These are phyloP conservation scores for Leptodermis oblonga DNA, from an alignment of 257 asterid species.

Conservation along the genomic window DNA sequence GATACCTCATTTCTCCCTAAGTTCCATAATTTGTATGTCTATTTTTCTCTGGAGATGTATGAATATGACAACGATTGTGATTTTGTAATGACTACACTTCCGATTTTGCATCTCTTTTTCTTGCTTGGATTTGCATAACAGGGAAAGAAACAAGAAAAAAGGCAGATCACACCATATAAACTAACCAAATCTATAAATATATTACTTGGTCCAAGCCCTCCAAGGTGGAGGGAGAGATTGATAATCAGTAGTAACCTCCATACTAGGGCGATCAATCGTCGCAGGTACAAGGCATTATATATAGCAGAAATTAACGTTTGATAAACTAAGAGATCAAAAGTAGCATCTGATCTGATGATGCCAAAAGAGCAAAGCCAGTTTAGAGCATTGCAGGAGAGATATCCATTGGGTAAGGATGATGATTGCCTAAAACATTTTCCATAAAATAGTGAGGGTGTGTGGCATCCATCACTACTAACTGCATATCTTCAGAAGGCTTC, in stretches of 20 bases:
- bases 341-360: not conserved
- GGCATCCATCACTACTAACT: slow-evolving; percentile 92
- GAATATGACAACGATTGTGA: not conserved
- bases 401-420: slow-evolving; percentile 73
- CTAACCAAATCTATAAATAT: no score
- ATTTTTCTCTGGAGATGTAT: no score
- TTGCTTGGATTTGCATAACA: not conserved
- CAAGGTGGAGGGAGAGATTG: not conserved
- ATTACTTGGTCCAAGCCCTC: slow-evolving; percentile 6
- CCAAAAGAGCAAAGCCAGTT: slow-evolving; percentile 8
- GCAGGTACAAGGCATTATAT: not conserved
- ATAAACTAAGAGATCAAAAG: not conserved
- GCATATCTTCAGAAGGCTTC: slow-evolving; percentile 98
- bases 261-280: not conserved
- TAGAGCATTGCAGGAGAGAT: slow-evolving; percentile 68
- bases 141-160: not conserved
- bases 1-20: not conserved
- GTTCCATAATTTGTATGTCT: not conserved
- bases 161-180: no score
- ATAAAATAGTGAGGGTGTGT: slow-evolving; percentile 61
- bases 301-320: not conserved
- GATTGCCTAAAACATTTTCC: slow-evolving; percentile 65
- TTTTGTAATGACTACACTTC: not conserved
- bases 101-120: not conserved
- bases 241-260: not conserved